Conservation (phyloP, 73 alveolate genomes). For the Uronychia setigera region DNA sequence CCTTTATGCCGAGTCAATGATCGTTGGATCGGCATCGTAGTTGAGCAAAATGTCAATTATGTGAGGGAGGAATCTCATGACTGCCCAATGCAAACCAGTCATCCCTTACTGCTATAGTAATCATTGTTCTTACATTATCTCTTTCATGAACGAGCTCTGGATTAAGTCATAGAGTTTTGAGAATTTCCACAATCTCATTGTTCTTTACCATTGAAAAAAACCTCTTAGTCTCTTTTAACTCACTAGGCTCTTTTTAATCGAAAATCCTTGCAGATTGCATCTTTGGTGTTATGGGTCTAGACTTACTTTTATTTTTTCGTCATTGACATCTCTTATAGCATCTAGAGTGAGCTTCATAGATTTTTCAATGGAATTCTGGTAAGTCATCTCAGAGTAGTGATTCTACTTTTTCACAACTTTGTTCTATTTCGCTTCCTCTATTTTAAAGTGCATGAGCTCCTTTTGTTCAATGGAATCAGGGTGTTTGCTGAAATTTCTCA, state of each 20-base stretch:
- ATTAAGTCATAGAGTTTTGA: not conserved
- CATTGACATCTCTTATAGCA: not conserved
- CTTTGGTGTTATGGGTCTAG: too few relatives aligned
- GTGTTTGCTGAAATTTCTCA: not conserved
- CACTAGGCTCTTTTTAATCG: not conserved
- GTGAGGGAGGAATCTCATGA: not conserved
- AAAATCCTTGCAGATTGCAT: not conserved
- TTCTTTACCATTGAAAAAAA: not conserved
- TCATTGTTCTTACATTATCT: not conserved
- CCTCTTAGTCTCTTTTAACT: not conserved
- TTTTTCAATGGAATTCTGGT: not conserved
- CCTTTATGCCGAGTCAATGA: not conserved
- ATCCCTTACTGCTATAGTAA: not conserved
- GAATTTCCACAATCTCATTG: not conserved
- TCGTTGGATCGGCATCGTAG: not conserved
- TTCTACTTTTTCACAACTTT: not conserved
- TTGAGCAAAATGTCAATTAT: not conserved
- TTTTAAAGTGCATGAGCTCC: conserved; percentile 1
- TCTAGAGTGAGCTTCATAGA: not conserved
- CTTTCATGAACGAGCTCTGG: not conserved
- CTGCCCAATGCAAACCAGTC: not conserved
- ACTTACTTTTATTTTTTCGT: not conserved
- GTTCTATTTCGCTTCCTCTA: not conserved
- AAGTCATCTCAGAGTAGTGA: not conserved
- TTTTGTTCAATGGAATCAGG: not conserved